A percentile compares a stretch with the other conserved stretches of the same genome.
These are phyloP conservation scores for Parafenestella ontariensis DNA, from an alignment of 2,329 filamentous ascomycete species.

Conservation along the genomic window DNA sequence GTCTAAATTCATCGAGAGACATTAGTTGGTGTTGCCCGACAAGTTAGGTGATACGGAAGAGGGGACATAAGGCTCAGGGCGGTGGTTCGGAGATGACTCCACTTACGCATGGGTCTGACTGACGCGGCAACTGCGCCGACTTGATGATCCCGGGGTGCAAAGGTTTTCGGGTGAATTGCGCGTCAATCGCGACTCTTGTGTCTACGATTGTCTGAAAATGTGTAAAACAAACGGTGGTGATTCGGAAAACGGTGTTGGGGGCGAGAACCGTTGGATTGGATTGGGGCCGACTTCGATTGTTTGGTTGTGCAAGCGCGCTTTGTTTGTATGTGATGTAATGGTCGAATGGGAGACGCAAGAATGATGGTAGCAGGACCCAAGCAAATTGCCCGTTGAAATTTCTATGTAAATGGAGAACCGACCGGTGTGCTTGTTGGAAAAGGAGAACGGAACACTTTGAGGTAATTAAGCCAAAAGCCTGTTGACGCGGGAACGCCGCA, in stretches of 20 bases:
- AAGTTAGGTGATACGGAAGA: neutral
- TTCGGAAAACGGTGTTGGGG: slow-evolving; percentile 1
- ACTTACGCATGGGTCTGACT: slow-evolving; percentile 33
- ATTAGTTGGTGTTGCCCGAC: slow-evolving; percentile 15
- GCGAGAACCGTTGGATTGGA: slow-evolving; percentile 14
- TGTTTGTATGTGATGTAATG: slow-evolving; percentile 3
- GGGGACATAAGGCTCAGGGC: neutral
- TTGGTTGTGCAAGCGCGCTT: slow-evolving; percentile 18
- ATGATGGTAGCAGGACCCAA: neutral
- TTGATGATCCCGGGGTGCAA: slow-evolving; percentile 8
- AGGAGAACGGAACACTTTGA: slow-evolving; percentile 8
- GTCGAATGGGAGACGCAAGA: slow-evolving; percentile 9
- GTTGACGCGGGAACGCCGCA: neutral
- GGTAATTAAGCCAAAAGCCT: slow-evolving; percentile 16
- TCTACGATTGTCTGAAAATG: neutral
- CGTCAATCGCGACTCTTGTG: slow-evolving; percentile 1
- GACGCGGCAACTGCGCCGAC: slow-evolving; percentile 25
- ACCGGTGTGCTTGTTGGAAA: slow-evolving; percentile 11
- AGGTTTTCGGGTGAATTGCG: slow-evolving; percentile 4
- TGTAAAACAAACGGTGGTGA: neutral
- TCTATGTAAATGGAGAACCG: slow-evolving; percentile 3
- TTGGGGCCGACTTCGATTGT: slow-evolving; percentile 8
- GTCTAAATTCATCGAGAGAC: slow-evolving; percentile 31
- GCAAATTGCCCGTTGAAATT: slow-evolving; percentile 3
- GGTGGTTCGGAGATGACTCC: slow-evolving; percentile 18